Base-by-base conservation (phyloP, 2,329 filamentous ascomycete species). In the Arthrobotrys pseudoclavata region DNA sequence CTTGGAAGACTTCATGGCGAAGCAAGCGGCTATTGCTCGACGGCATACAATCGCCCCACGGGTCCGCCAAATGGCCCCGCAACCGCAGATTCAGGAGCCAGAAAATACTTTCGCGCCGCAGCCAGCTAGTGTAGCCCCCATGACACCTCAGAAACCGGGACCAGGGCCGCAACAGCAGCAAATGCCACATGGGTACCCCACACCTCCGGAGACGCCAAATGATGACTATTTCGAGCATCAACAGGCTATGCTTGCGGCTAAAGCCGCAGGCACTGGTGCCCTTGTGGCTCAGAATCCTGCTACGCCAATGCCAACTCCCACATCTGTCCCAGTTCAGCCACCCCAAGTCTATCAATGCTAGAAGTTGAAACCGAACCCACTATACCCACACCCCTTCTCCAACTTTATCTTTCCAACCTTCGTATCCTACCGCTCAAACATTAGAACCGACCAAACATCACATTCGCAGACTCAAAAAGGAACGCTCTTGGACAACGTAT, bases 161-260 rank as follows among this genome's bases (percentile, higher is more conserved):
- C 37, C 61, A 18, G 57, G 57, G 20, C 74, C 67, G 53, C 67
- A 48, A 18, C 42, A 90, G 76, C 90, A 89, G 80, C 86, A 88
- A 63, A 84, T 86, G n/a, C 85, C 88, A 64, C 86, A 93, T 80
- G 93, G 92, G 72, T 94, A 94, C 84, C 88, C 94, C 80, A 96
- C 93, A 15, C 93, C 93, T 26, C 93, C 93, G 0, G 95, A 96
- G 83, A 96, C 93, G 0, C 93, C 93, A 3, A 92, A 95, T 79
- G 88, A 89, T 6, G 86, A 88, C 63, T 86, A 85, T 80, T 89
- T 76, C 37, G 72, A 76, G 53, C 72, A 76, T 37, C 72, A 69
- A 47, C 64, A 76, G 40, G 72, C 72, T n/a, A 66, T 76, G 66
- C 66, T 70, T 48, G 72, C 72, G 10, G 72, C 72, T 15, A 70